Base-by-base conservation (phyloP, 441 rosid genomes). In the Bruguiera hainesii region DNA sequence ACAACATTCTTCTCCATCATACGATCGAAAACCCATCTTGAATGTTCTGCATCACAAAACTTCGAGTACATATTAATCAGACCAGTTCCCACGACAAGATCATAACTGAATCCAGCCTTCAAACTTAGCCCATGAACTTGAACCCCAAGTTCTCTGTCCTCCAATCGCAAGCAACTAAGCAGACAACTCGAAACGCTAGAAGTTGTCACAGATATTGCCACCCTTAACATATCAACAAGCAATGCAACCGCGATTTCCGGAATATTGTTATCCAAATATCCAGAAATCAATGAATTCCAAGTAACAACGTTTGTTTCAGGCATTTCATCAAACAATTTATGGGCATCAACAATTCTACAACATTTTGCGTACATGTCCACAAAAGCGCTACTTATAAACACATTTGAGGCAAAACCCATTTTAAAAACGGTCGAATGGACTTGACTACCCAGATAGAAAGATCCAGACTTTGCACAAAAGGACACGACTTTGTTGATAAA, bases 271-370 rank as follows among this genome's bases (percentile, higher is more conserved):
- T 72, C 80, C 0, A 78, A 63, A 60, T 76, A 69, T 13, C 90
- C 89, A 0, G 78, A 73, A 57, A 91, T 74, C 46, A 91, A 64
- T 23, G 96, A 81, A 53, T 84, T 89, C 96, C 96, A 89, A 13
- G 90, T 80, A 46, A 85, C 78, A 0, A 75, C 81, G 10, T 85
- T 80, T 78, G 75, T 85, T 23, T 70, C 77, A 20, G 64, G 69
- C 93, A 88, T 83, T 52, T 73, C 78, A 1, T 77, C 76, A 76
- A 89, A 91, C 62, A 89, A 69, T 8, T 63, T 53, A 16, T 61
- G 70, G 10, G 84, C 78, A 37, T 33, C 29, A 6, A 21, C 25
- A 26, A 70, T 74, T 42, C 59, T 55, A 2, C 79, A 59, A 4
- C 68, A 65, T 51, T 77, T 75, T 0, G 69, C 70, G 20, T 79